These are phyloP conservation scores for Sordaria brevicollis DNA, from an alignment of 495 filamentous ascomycete genomes.

Conservation along the genomic window DNA sequence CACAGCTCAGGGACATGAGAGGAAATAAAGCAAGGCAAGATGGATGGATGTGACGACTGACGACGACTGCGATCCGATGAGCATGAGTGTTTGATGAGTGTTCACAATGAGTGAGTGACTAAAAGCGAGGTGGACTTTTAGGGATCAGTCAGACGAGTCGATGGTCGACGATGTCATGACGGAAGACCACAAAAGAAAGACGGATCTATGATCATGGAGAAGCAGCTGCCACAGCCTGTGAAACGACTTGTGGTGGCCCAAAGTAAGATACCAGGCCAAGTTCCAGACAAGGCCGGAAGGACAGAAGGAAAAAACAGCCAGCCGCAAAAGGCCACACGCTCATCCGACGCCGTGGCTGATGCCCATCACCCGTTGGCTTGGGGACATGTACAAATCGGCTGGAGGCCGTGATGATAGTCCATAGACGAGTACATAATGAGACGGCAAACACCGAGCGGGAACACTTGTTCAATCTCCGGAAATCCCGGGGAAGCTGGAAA, in stretches of 20 bases:
- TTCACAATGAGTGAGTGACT: not conserved
- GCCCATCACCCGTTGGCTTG: not conserved
- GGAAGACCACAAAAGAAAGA: not conserved
- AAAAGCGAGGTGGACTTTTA: not conserved
- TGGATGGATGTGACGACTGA: not conserved
- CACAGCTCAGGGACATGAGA: not conserved
- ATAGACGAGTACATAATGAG: not conserved
- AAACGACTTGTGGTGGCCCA: not conserved
- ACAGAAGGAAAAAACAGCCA: not conserved
- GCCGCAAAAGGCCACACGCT: not conserved
- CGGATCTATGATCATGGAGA: not conserved
- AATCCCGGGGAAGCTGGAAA: not conserved
- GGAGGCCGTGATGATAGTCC: not conserved
- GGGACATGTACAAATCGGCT: not conserved
- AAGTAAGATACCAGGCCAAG: not conserved
- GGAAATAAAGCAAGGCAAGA: not conserved
- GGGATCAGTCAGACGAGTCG: not conserved
- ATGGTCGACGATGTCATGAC: not conserved
- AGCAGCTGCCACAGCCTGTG: not conserved
- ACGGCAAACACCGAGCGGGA: not conserved
- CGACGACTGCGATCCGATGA: not conserved
- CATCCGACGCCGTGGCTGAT: not conserved
- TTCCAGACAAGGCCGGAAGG: not conserved
- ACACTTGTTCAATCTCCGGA: not conserved
- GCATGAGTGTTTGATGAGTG: too few species aligned